Evolutionary conservation across 176 grass and related monocot genomes (phyloP).

Genomic region (Cenchrus purpureus): DNA sequence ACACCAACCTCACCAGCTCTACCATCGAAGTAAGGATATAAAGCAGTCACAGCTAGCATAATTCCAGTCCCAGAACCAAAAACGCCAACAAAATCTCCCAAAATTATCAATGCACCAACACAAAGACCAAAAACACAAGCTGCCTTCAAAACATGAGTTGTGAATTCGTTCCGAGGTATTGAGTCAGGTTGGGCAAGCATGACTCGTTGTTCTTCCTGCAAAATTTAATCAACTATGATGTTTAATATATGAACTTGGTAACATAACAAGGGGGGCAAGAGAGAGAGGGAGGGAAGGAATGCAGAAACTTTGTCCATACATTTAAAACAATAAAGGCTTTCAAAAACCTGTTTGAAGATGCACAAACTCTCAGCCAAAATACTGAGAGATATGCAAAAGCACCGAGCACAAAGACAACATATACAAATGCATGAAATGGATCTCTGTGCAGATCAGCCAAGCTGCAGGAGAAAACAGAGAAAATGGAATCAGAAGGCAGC

Average conservation of each 20-base stretch:
- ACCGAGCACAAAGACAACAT: background rate
- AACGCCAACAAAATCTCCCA: slow-evolving; percentile 4
- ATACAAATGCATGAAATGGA: slow-evolving; percentile 8
- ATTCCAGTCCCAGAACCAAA: slow-evolving; percentile 1
- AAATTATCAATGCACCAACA: slow-evolving; percentile 9
- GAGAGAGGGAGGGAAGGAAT: no score
- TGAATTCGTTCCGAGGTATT: background rate
- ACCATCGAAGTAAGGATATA: background rate
- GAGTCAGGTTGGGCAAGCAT: slow-evolving; percentile 5
- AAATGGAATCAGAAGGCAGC: background rate
- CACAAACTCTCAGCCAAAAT: slow-evolving; percentile 19
- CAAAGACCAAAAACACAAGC: slow-evolving; percentile 15
- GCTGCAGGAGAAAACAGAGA: slow-evolving; percentile 13
- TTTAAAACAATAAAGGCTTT: background rate
- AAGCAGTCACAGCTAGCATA: background rate
- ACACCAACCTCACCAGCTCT: background rate
- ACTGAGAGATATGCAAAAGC: background rate
- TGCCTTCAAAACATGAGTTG: background rate
- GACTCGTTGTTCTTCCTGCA: background rate
- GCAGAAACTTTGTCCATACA: background rate
- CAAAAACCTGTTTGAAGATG: background rate
- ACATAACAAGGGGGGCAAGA: no score
- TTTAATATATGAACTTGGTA: background rate
- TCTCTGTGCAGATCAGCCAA: slow-evolving; percentile 25
- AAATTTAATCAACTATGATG: background rate